Base-by-base conservation (phyloP, 1,284 basidiomycete species). In the Anthracocystis walkeri region DNA sequence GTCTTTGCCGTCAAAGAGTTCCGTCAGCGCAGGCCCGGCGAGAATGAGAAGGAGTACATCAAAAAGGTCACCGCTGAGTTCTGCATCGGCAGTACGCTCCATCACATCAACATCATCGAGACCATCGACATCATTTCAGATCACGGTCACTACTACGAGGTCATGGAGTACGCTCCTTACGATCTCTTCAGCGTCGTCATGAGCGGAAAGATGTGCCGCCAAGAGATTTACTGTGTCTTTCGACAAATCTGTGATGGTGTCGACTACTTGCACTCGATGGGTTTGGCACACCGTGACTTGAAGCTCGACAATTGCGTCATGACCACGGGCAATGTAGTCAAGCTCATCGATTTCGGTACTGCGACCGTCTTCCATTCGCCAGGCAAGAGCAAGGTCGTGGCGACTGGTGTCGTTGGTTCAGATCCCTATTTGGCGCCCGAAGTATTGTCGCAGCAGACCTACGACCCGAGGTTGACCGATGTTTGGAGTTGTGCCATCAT, bases 261-360 rank as follows among this genome's bases (percentile, higher is more conserved):
- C 78, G 93, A 97, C 86, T 99, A 99, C 85, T 90, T 99, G 60
- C 97, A 99, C 87, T 92, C 92, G 70, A 92, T 99, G 88, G 97
- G 97, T 42, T 91, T 99, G 35, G 97, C 97, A 2, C 97, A 99
- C 84, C 92, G 97, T 42, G 97, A 99, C 86, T 90, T 99, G 86
- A 99, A 99, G 87, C 91, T 99, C 75, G 97, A 99, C 88, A 99
- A 99, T 86, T 99, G 97, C 86, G 97, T 99, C 87, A 97, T 99
- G 93, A 97, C 93, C 29, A 88, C 88, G 3, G 89, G 91, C 83
- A 95, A 97, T 84, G 90, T 97, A 77, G 93, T 99, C 88, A 99
- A 99, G 87, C 90, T 99, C 75, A 99, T 99, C 87, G 97, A 99
- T 87, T 99, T 99, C 87, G 97, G 97, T 53, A 99, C 97, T 1